Conservation (phyloP, 176 grass and related monocot species). For the Ananas comosus region DNA sequence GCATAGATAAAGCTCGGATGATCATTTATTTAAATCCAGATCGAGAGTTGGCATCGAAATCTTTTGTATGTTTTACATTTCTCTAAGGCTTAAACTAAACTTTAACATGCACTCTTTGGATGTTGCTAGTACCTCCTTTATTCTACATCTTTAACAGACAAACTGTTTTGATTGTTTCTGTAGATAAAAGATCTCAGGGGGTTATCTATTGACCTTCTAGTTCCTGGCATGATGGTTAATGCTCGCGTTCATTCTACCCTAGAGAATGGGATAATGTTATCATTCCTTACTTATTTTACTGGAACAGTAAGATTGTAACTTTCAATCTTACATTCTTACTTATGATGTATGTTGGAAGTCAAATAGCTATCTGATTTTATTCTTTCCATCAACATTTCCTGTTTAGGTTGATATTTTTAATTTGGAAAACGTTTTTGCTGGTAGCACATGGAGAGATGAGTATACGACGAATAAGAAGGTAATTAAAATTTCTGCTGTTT, state of each 20-base stretch:
- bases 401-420: constrained; percentile 80
- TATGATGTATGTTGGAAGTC: background rate
- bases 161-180: constrained; percentile 25
- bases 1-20: constrained; percentile 60
- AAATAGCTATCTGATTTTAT: constrained; percentile 7
- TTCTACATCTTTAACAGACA: constrained; percentile 2
- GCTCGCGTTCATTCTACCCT: constrained; percentile 70
- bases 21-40: constrained; percentile 73
- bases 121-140: constrained; percentile 16
- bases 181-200: constrained; percentile 90
- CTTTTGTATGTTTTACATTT: constrained; percentile 43
- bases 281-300: constrained; percentile 94
- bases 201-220: constrained; percentile 86
- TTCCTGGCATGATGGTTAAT: constrained; percentile 97
- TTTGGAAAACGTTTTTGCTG: constrained; percentile 45
- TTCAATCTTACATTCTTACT: background rate
- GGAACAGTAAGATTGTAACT: constrained; percentile 61
- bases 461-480: constrained; percentile 89
- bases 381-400: constrained; percentile 15
- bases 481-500: background rate
- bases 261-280: constrained; percentile 89
- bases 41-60: constrained; percentile 63
- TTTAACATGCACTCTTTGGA: constrained; percentile 32
- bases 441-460: constrained; percentile 72
- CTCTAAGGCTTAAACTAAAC: constrained; percentile 33